Conservation (phyloP, 129 eudicot genomes). For the Kitagawia praeruptora region DNA sequence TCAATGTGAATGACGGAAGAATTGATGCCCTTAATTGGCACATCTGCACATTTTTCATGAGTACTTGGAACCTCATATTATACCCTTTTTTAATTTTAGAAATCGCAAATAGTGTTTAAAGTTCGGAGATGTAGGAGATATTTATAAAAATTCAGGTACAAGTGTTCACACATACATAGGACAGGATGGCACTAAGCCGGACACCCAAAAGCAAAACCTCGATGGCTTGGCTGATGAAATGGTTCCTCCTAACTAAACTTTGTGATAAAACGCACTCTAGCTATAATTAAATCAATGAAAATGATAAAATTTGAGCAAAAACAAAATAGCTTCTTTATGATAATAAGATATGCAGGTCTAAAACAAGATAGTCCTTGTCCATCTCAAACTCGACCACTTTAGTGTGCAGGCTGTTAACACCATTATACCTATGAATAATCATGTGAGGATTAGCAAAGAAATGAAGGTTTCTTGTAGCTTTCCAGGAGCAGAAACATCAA, state of each 20-base stretch:
- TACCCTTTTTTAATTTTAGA: no score
- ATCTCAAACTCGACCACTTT: slow-evolving; percentile 76
- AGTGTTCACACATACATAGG: no score
- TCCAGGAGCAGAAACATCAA: neutral
- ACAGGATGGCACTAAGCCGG: neutral
- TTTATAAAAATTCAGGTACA: no score
- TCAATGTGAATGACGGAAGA: no score
- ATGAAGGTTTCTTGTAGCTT: neutral
- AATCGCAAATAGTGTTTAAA: no score
- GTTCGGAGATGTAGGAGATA: no score
- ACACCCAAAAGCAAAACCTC: neutral
- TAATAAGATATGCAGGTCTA: slow-evolving; percentile 73
- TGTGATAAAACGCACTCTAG: neutral
- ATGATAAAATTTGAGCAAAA: neutral
- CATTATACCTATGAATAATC: slow-evolving; percentile 60
- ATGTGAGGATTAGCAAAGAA: neutral
- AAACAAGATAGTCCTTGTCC: slow-evolving; percentile 49
- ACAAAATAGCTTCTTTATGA: slow-evolving; percentile 45
- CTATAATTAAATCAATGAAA: neutral
- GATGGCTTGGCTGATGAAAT: neutral
- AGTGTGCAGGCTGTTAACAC: slow-evolving; percentile 84
- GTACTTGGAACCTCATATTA: no score
- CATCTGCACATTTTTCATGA: no score
- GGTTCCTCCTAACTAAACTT: neutral
- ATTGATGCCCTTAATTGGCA: no score